Evolutionary conservation across 495 filamentous ascomycete species (phyloP), one percentile per base, ranked within the genome.

Genomic region (Bacidia gigantensis): DNA sequence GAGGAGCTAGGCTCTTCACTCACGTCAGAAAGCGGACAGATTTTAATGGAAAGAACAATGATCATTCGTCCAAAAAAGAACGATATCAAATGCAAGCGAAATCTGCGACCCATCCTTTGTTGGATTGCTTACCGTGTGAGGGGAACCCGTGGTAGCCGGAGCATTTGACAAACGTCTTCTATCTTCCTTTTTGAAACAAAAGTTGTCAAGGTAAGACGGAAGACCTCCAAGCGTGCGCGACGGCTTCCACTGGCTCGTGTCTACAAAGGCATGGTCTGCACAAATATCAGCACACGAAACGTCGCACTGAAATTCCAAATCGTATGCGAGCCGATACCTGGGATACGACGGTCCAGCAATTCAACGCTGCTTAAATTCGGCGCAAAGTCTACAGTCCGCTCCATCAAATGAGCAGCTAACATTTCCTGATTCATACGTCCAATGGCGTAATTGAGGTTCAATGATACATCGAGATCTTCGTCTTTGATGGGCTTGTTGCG

Each of bases 371-470:
- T 94, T 46, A 96, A 62, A 43, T 89, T 78, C 32, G 79, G 81
- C 25, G 86, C 82, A 57, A 86, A 89, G n/a, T 80, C 75, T 58
- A 76, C 79, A 38, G 81, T 82, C 59, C 82, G 78, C 60, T 90
- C 80, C n/a, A 79, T 81, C 53, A 95, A 67, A 63, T 94, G 80
- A 64, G 97, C 92, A 0, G 89, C 84, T n/a, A 51, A 95, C 67
- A n/a, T 80, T 78, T n/a, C 71, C 65, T 52, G 84, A 75, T 11
- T 76, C 58, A 53, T 82, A n/a, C n/a, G n/a, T n/a, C n/a, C n/a
- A n/a, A n/a, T n/a, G n/a, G n/a, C n/a, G n/a, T n/a, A n/a, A n/a
- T n/a, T n/a, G n/a, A n/a, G n/a, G n/a, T n/a, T n/a, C n/a, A n/a
- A n/a, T n/a, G n/a, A n/a, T n/a, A n/a, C n/a, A n/a, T n/a, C n/a